Base-by-base conservation (phyloP, 1,139 yeast genomes). In the Casaregolazyma lundiana region DNA sequence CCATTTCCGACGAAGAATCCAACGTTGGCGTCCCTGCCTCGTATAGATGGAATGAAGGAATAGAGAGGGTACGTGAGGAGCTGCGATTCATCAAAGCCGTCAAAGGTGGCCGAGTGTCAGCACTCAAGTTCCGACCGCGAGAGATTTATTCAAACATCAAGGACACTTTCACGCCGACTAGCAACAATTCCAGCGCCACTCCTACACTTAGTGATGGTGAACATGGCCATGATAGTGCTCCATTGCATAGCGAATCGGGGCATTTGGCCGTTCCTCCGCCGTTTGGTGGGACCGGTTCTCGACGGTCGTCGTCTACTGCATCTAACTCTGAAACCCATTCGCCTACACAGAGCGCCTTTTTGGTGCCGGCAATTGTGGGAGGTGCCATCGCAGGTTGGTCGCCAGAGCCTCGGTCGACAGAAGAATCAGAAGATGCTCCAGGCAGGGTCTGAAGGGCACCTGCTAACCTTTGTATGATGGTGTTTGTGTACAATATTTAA, bases 321-420 rank as follows among this genome's bases (percentile, higher is more conserved):
- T 50, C 54, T 24, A 47, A 53, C 16, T 48, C 57, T 22, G 57
- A 58, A 9, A 55, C 58, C 49, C 41, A 38, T 24, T 42, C 45
- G 2, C 45, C 45, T 2, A 53, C 57, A 15, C 59, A 73, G 32
- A 71, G 74, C n/a, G 78, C 78, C 0, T 60, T 75, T 50, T 71
- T 75, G 73, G 77, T 75, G 2, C 80, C 80, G 0, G 71, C 76
- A 5, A 66, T 74, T 44, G 77, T 75, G 9, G 77, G 78, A 16
- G 80, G 80, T 29, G 79, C 80, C 3, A 71, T 75, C 36, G 80
- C 78, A 13, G 80, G 77, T 4, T 70, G 75, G 72, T 49, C 54
- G 11, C 57, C 57, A 5, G 53, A 53, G 37, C 38, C 18, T 15
- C 37, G 37, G 3, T 2, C 22, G 22, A 18, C 22, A 8, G 20